Base-by-base conservation (phyloP, 495 filamentous ascomycete genomes). In the Aspergillus diversus region DNA sequence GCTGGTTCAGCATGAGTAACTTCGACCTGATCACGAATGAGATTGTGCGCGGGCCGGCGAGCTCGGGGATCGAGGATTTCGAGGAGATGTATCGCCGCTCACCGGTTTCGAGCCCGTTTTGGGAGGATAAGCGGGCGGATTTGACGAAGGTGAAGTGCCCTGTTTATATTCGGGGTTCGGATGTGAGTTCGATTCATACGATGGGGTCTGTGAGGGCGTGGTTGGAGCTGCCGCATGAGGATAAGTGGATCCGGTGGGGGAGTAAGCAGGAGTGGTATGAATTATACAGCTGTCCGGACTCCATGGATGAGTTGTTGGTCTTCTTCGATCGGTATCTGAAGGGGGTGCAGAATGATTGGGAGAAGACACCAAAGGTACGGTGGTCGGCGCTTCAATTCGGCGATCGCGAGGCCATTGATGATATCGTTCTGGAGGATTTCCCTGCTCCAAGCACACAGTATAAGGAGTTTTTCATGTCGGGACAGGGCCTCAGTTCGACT, bases 231-330 rank as follows among this genome's bases (percentile, higher is more conserved):
- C 63, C 64, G 0, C 61, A 66, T 31, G 56, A 68, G 5, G 51
- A 74, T 27, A 74, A 74, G 55, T 74, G 72, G 71, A 69, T 75
- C 51, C 69, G 64, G 7, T 75, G 70, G 69, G 63, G 67, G 12
- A 65, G 66, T 21, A 67, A 70, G 32, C 76, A 79, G 54, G 78
- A 81, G 55, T 81, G 79, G 79, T 77, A 70, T 55, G 77, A 80
- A 55, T 63, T 77, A 0, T 80, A 74, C 49, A 67, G 58, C 27
- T 52, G 57, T 4, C 65, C 55, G 3, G 59, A 75, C 7, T 64
- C 67, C 0, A 58, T 53, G 12, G 46, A 70, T 1, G 77, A 81
- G 39, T 66, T 80, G 0, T 33, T 49, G 9, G 16, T 49, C 1
- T 81, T 78, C 66, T 80, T 80, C 55, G 77, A 79, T 54, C 69